phyloP scores from a whole-genome alignment of 352 stramenopile genomes.

The Elongisporangium prolatum region DNA sequence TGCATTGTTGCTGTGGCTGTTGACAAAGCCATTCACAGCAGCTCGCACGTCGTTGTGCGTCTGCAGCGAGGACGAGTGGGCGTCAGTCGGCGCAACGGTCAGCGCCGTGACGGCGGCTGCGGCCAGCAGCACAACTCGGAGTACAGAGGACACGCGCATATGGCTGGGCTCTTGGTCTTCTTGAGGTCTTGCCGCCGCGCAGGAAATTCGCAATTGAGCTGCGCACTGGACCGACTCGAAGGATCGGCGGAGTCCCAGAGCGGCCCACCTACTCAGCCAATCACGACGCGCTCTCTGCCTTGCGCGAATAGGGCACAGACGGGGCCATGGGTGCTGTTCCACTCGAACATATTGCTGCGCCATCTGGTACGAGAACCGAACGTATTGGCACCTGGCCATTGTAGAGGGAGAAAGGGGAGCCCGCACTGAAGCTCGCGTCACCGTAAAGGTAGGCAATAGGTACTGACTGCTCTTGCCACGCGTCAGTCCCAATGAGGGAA shows the following conservation, averaged over 20 bases:
- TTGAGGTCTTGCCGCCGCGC: not conserved
- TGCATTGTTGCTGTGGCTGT: not conserved
- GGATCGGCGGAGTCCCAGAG: not conserved
- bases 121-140: constrained; percentile 48
- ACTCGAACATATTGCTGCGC: not conserved
- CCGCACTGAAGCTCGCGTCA: not conserved
- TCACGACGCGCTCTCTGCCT: not conserved
- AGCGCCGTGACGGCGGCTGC: constrained; percentile 38
- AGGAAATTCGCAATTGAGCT: not conserved
- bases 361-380: not conserved
- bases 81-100: constrained; percentile 16
- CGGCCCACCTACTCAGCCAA: not conserved
- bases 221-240: not conserved
- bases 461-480: not conserved
- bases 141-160: constrained; percentile 55
- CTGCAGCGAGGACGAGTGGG: constrained; percentile 18
- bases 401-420: not conserved
- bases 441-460: not conserved
- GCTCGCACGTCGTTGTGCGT: constrained; percentile 22
- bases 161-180: not conserved
- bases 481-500: not conserved
- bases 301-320: not conserved
- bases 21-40: constrained; percentile 10
- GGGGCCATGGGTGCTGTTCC: not conserved
- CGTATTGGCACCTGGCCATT: not conserved